Evolutionary conservation across 2,329 filamentous ascomycete genomes (phyloP).

Genomic region (Nothopassalora personata): DNA sequence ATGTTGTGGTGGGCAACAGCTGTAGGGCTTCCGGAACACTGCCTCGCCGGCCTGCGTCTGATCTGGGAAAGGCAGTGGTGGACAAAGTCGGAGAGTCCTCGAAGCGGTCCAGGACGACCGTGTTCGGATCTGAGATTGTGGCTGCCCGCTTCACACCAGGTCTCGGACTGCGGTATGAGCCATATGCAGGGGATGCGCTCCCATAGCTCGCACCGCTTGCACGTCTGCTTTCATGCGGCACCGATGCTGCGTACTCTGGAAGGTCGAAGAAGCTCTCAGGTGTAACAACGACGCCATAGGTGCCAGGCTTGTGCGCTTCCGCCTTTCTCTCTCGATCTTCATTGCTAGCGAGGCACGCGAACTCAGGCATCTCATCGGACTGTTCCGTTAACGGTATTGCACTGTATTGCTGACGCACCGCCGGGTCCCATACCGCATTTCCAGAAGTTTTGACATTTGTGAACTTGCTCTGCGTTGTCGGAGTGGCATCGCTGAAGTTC

Average conservation of each 20-base stretch:
- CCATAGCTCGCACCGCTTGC: conserved; percentile 23
- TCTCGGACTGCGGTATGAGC: conserved; percentile 4
- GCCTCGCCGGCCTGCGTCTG: conserved; percentile 6
- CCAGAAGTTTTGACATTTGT: conserved; percentile 46
- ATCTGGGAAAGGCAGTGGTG: conserved; percentile 6
- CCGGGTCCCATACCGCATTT: conserved; percentile 50
- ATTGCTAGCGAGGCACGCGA: conserved; percentile 49
- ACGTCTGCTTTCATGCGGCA: conserved; percentile 29
- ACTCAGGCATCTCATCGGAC: conserved; percentile 50
- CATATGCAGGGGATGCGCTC: conserved; percentile 5
- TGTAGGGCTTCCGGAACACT: conserved; percentile 22
- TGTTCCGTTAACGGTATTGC: conserved; percentile 1
- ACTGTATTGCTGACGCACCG: conserved; percentile 7
- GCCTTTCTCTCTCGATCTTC: conserved; percentile 56
- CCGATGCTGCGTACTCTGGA: conserved; percentile 43
- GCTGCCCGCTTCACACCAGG: conserved; percentile 6
- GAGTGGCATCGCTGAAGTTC: conserved; percentile 36
- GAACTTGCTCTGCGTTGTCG: conserved; percentile 30
- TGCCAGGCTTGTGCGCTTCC: conserved; percentile 46
- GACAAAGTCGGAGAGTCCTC: conserved; percentile 35
- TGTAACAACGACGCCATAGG: conserved; percentile 52
- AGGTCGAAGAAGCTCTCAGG: conserved; percentile 50
- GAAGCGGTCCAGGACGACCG: conserved; percentile 47
- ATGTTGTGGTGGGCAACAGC: conserved; percentile 21
- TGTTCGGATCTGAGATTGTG: conserved; percentile 41